A percentile compares a stretch with the other conserved stretches of the same genome.
phyloP scores from a whole-genome alignment of 495 filamentous ascomycete species.

The Penicillium maclennaniae region DNA sequence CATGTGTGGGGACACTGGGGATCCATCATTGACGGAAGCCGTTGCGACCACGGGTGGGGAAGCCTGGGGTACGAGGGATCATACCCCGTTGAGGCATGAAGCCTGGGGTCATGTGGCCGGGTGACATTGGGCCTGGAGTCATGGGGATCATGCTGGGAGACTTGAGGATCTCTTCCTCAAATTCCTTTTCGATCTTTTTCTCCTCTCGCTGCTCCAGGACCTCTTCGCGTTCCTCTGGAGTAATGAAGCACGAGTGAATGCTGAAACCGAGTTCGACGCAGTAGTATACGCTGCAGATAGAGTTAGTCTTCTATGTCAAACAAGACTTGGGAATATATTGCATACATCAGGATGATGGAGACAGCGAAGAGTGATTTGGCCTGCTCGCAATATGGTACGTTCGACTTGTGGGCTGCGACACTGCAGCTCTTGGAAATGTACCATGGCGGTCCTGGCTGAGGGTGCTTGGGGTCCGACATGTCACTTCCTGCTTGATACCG shows the following conservation, averaged over 20 bases:
- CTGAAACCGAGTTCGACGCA: conserved; percentile 52
- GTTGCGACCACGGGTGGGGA: conserved; percentile 23
- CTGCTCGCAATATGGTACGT: conserved; percentile 67
- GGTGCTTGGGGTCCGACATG: conserved; percentile 66
- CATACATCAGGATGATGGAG: conserved; percentile 69
- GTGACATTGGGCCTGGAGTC: conserved; percentile 18
- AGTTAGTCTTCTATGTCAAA: conserved; percentile 12
- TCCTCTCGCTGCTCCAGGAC: conserved; percentile 36
- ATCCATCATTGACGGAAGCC: conserved; percentile 14
- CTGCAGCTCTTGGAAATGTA: conserved; percentile 77
- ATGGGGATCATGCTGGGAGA: conserved; percentile 39
- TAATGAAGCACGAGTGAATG: conserved; percentile 60
- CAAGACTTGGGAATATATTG: conserved; percentile 1
- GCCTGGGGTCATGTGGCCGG: conserved; percentile 21
- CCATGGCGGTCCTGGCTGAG: conserved; percentile 69
- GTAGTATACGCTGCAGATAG: conserved; percentile 48
- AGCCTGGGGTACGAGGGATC: conserved; percentile 26
- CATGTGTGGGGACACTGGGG: conserved; percentile 19
- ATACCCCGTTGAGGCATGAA: conserved; percentile 9
- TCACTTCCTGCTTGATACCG: conserved; percentile 76
- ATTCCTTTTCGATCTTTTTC: conserved; percentile 39
- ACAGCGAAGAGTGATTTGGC: conserved; percentile 73
- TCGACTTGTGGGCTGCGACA: conserved; percentile 51
- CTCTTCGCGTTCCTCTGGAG: conserved; percentile 37
- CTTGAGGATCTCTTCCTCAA: conserved; percentile 45